Percentiles rank a stretch among this genome's conserved stretches.
phyloP scores from a whole-genome alignment of 495 filamentous ascomycete genomes.

The Trichoderma asperelloides region DNA sequence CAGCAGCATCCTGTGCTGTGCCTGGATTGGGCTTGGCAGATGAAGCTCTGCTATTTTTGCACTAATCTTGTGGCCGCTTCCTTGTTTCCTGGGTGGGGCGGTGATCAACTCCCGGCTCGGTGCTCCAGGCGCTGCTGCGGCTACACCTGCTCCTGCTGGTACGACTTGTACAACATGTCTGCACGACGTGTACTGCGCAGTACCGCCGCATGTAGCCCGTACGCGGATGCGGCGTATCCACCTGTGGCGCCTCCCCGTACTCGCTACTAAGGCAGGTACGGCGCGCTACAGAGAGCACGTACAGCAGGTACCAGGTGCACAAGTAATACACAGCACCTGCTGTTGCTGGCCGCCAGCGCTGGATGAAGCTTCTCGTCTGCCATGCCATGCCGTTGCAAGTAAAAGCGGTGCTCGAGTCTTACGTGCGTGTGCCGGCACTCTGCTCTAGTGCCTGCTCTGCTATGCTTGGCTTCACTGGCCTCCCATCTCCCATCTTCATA shows the following conservation, averaged over 20 bases:
- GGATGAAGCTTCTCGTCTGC: background rate
- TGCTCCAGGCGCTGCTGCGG: background rate
- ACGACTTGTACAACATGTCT: background rate
- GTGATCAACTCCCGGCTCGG: conserved; percentile 2
- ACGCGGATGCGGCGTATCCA: background rate
- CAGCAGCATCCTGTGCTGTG: too few species aligned
- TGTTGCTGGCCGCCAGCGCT: background rate
- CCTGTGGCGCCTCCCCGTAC: background rate
- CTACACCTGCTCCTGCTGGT: background rate
- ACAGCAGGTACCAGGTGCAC: background rate
- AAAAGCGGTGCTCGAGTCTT: background rate
- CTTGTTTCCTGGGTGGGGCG: background rate
- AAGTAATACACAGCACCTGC: background rate
- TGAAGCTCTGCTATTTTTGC: background rate
- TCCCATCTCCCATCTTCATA: background rate
- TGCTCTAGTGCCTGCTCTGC: background rate
- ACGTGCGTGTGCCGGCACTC: background rate
- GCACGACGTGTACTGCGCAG: background rate
- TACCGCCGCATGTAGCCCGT: background rate
- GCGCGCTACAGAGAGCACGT: background rate
- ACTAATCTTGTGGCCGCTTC: background rate
- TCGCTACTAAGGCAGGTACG: background rate
- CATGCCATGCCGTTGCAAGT: background rate
- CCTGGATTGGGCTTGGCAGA: background rate
- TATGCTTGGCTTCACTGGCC: background rate